These are phyloP conservation scores for Pythium folliculosum DNA, from an alignment of 352 stramenopile genomes.

Conservation along the genomic window DNA sequence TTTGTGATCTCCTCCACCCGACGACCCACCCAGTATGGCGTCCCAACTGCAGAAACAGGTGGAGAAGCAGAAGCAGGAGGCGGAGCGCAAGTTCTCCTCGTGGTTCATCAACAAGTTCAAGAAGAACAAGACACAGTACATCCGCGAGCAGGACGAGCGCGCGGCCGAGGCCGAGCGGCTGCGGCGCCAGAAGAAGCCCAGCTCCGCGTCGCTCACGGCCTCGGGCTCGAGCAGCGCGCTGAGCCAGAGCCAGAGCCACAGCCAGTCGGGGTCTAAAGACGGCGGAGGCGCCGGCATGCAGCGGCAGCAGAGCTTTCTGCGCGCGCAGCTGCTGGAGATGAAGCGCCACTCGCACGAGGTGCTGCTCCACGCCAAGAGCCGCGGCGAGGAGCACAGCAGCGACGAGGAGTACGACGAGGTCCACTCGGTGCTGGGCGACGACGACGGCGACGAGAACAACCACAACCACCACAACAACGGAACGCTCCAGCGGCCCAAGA, in stretches of 20 bases:
- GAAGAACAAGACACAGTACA: slow-evolving; percentile 56
- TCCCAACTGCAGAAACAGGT: slow-evolving; percentile 51
- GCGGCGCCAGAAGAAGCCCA: slow-evolving; percentile 37
- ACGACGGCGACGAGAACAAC: slow-evolving; percentile 25
- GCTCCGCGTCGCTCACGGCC: slow-evolving; percentile 38
- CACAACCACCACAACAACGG: background rate
- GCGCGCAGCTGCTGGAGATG: slow-evolving; percentile 74
- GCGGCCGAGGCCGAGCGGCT: slow-evolving; percentile 38
- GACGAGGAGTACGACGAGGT: slow-evolving; percentile 41
- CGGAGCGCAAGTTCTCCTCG: slow-evolving; percentile 59
- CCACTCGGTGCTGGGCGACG: slow-evolving; percentile 34
- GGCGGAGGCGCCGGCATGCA: slow-evolving; percentile 41
- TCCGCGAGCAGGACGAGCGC: slow-evolving; percentile 63
- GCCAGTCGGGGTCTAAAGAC: background rate
- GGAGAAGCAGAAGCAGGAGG: slow-evolving; percentile 55
- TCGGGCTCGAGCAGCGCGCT: slow-evolving; percentile 27
- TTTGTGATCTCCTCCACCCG: background rate
- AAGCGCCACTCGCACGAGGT: slow-evolving; percentile 70
- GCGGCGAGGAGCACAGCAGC: slow-evolving; percentile 30
- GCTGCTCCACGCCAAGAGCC: slow-evolving; percentile 36
- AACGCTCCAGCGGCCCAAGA: slow-evolving; percentile 15
- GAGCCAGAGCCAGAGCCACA: slow-evolving; percentile 6
- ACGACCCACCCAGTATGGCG: slow-evolving; percentile 2
- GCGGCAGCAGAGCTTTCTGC: slow-evolving; percentile 68
- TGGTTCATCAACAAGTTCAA: slow-evolving; percentile 75